A percentile compares a stretch with the other conserved stretches of the same genome.
Conservation (phyloP, 2,329 filamentous ascomycete genomes). For the Xylariaceae sp. region DNA sequence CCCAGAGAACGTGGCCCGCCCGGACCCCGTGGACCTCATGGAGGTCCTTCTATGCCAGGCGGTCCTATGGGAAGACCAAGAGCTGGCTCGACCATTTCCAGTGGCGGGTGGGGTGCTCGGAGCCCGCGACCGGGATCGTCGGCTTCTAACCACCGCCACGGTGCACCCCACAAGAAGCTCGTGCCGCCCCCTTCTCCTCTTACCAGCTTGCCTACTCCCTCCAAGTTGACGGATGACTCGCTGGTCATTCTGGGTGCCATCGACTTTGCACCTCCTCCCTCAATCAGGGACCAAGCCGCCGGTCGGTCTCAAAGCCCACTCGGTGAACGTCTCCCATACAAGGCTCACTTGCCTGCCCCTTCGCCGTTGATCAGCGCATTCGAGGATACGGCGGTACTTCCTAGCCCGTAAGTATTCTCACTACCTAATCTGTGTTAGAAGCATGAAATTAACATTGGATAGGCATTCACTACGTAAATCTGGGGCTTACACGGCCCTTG, state of each 20-base stretch:
- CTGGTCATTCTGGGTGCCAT: slow-evolving; percentile 63
- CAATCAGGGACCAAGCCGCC: slow-evolving; percentile 59
- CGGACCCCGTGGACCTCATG: slow-evolving; percentile 26
- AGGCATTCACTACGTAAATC: slow-evolving; percentile 72
- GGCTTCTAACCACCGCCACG: slow-evolving; percentile 44
- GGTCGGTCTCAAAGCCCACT: slow-evolving; percentile 63
- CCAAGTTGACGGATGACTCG: slow-evolving; percentile 75
- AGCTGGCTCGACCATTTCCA: slow-evolving; percentile 41
- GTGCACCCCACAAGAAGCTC: slow-evolving; percentile 39
- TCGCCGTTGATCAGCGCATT: slow-evolving; percentile 78
- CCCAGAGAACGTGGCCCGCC: slow-evolving; percentile 28
- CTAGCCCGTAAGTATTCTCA: slow-evolving; percentile 72
- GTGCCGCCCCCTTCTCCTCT: slow-evolving; percentile 69
- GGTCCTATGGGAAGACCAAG: slow-evolving; percentile 44
- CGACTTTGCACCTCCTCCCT: slow-evolving; percentile 80
- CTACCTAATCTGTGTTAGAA: background rate
- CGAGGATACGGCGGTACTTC: slow-evolving; percentile 78
- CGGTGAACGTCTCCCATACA: slow-evolving; percentile 66
- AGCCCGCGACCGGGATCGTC: slow-evolving; percentile 34
- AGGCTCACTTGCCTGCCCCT: slow-evolving; percentile 64
- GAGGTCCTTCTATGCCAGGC: slow-evolving; percentile 39
- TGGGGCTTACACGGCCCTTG: slow-evolving; percentile 68
- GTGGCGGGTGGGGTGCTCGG: slow-evolving; percentile 29
- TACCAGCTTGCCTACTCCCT: slow-evolving; percentile 74
- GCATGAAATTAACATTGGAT: slow-evolving; percentile 27